A percentile compares a stretch with the other conserved stretches of the same genome.
Conservation (phyloP, 768 basidiomycete species). For the Hortiboletus campestris region DNA sequence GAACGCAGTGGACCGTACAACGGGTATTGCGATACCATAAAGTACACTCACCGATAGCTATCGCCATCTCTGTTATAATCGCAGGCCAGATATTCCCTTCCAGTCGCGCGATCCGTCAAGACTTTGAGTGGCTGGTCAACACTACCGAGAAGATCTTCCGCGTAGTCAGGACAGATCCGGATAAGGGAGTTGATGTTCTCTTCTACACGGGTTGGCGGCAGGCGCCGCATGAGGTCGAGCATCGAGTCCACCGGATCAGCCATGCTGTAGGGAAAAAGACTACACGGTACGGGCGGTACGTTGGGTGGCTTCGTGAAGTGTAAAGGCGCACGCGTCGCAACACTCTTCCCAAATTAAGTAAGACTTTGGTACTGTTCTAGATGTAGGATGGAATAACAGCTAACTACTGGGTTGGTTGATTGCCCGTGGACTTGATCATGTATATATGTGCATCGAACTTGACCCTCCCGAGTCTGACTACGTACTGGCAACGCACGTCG, state of each 20-base stretch:
- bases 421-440: not conserved
- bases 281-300: not conserved
- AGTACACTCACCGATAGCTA: slow-evolving; percentile 60
- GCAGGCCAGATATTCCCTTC: slow-evolving; percentile 88
- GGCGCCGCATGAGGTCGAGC: slow-evolving; percentile 92
- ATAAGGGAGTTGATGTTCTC: slow-evolving; percentile 84
- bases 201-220: slow-evolving; percentile 89
- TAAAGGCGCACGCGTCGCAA: not conserved
- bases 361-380: not conserved
- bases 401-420: not conserved
- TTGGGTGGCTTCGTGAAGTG: not conserved
- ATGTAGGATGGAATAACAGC: too few relatives aligned
- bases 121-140: slow-evolving; percentile 93
- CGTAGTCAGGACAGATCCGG: slow-evolving; percentile 84
- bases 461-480: not conserved
- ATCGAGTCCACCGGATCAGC: slow-evolving; percentile 84
- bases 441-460: not conserved
- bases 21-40: not conserved
- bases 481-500: not conserved
- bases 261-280: slow-evolving; percentile 39
- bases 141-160: slow-evolving; percentile 91
- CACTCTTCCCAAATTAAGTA: slow-evolving; percentile 8
- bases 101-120: slow-evolving; percentile 73
- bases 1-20: not conserved
- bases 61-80: slow-evolving; percentile 94